Evolutionary conservation across 208 protist genomes (phyloP), one percentile per base, ranked within the genome.

Genomic region (Crithidia fasciculata): DNA sequence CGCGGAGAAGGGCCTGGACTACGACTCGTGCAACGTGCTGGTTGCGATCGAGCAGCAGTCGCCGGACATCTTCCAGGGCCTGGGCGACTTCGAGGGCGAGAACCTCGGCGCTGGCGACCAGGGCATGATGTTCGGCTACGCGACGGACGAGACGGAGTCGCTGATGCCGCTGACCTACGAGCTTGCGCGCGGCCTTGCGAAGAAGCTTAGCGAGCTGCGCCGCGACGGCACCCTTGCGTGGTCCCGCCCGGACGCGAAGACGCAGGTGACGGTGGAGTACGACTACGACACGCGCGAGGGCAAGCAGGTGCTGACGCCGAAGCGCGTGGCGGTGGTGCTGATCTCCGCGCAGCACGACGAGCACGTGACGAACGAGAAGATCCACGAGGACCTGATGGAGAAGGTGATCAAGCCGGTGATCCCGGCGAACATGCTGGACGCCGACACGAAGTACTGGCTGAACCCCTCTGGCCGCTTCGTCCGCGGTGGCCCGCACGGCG

Each of bases 111-210:
- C 99, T 67, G 99, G 99, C 74, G 99, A 99, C 81, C 98, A 99
- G 88, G 99, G 99, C 63, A 95, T 99, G 88, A 99, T 99, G 99
- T 99, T 99, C 81, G 99, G 99, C 60, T 99, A 99, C 83, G 99
- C 99, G 49, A 99, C 98, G 50, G 94, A 99, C 86, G 99, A 99
- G 93, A 99, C 98, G 56, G 84, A 89, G 73, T 96, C 98, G 76
- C 70, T 99, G 28, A 99, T 99, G 97, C 99, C 99, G 57, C 81
- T 99, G 54, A 98, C 99, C 47, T 98, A 99, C 83, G 81, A 98
- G 65, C 91, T 99, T 2, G 90, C 98, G 7, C 95, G 94, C 49
- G 80, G 95, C 44, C 90, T n/a, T 36, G 98, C 94, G 54, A 70
- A 87, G 53, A 97, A 95, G 77, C 88, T 99, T 56, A 98, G 96